Evolutionary conservation across 2,329 filamentous ascomycete genomes (phyloP).

Genomic region (Colletotrichum coccodes): DNA sequence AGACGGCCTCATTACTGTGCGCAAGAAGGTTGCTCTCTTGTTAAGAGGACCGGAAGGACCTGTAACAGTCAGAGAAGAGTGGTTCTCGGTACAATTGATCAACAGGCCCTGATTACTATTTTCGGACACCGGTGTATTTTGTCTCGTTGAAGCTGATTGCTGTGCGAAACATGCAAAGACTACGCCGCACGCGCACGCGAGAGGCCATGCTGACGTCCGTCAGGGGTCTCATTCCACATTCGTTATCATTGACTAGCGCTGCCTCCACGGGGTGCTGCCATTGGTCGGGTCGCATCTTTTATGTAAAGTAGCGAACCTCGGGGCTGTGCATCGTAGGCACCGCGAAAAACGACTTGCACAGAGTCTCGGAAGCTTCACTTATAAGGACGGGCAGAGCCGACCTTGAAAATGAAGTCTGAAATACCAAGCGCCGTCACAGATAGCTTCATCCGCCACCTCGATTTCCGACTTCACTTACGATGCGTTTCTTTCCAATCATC

Average conservation of each 20-base stretch:
- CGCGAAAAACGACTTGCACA: background rate
- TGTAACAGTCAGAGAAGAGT: conserved; percentile 10
- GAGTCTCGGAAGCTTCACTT: background rate
- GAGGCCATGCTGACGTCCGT: background rate
- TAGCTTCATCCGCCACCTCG: background rate
- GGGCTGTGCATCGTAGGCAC: conserved; percentile 2
- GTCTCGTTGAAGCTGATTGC: too few species aligned
- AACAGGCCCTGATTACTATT: conserved; percentile 16
- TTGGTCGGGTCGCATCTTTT: conserved; percentile 4
- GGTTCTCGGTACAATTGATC: conserved; percentile 4
- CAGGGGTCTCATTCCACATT: background rate
- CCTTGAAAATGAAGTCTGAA: background rate
- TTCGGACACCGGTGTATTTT: background rate
- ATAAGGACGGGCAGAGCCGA: background rate
- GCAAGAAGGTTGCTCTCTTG: conserved; percentile 14
- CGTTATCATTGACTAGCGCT: background rate
- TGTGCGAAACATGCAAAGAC: too few species aligned
- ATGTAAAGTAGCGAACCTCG: background rate
- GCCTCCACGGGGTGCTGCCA: background rate
- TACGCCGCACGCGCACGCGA: background rate
- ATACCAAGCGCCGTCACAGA: background rate
- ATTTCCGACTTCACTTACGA: background rate
- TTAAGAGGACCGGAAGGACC: conserved; percentile 15
- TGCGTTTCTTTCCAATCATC: background rate
- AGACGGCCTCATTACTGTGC: background rate